phyloP scores from a whole-genome alignment of 2,329 filamentous ascomycete species.

The Trematosphaeria pertusa region DNA sequence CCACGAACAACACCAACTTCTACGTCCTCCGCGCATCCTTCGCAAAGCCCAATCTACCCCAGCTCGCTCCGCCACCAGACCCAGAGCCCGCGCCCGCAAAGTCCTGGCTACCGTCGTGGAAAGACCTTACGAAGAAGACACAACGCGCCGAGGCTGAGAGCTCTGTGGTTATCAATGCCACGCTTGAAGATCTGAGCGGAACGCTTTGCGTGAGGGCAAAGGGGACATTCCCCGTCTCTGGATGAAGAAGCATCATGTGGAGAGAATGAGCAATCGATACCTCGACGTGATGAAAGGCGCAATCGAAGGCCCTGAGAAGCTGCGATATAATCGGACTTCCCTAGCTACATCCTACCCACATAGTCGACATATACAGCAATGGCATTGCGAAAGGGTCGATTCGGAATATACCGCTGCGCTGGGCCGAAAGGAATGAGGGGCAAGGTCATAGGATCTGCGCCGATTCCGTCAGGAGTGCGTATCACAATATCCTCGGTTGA shows the following conservation, averaged over 20 bases:
- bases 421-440: no score
- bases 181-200: conserved; percentile 63
- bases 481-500: no score
- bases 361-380: no score
- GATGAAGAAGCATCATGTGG: no score
- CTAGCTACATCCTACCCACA: no score
- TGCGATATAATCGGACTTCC: no score
- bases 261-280: neutral
- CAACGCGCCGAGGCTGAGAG: conserved; percentile 16
- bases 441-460: no score
- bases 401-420: no score
- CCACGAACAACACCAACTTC: conserved; percentile 66
- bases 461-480: no score
- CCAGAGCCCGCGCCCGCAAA: conserved; percentile 34
- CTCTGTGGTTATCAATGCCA: conserved; percentile 59
- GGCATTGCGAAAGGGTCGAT: no score
- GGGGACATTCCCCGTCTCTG: conserved; percentile 29
- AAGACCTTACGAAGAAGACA: conserved; percentile 55
- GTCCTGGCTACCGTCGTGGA: conserved; percentile 41
- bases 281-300: neutral
- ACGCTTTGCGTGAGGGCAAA: conserved; percentile 64
- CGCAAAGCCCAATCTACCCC: conserved; percentile 31
- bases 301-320: no score
- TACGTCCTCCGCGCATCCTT: conserved; percentile 66
- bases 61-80: conserved; percentile 31